phyloP scores from a whole-genome alignment of 2,329 filamentous ascomycete genomes.

The Pezicula radicicola region DNA sequence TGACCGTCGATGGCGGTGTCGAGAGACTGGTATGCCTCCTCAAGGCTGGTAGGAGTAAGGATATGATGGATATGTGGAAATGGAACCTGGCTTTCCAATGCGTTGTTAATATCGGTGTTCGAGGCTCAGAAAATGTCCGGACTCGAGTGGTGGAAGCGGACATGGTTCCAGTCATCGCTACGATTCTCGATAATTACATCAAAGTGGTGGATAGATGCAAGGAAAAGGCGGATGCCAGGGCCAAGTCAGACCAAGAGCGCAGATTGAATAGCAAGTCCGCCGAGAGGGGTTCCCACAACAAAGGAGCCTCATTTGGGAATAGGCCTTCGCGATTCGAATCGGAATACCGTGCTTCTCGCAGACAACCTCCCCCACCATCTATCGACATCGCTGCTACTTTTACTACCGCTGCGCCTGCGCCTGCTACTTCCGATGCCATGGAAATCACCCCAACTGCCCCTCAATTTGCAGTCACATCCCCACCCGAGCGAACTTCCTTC shows the following conservation, averaged over 20 bases:
- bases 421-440: conserved; percentile 43
- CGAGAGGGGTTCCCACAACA: conserved; percentile 28
- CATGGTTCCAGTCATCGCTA: conserved; percentile 98
- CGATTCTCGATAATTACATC: conserved; percentile 97
- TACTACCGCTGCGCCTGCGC: conserved; percentile 41
- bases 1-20: conserved; percentile 97
- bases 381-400: conserved; percentile 71
- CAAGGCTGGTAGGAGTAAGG: conserved; percentile 93
- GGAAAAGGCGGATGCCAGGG: conserved; percentile 77
- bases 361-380: conserved; percentile 79
- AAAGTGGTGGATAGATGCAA: conserved; percentile 91
- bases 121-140: conserved; percentile 89
- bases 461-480: conserved; percentile 65
- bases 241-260: conserved; percentile 43
- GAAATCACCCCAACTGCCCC: conserved; percentile 60
- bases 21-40: conserved; percentile 95
- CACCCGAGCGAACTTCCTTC: conserved; percentile 68
- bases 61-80: conserved; percentile 99
- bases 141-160: conserved; percentile 97
- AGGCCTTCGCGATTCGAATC: conserved; percentile 50
- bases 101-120: conserved; percentile 96
- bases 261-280: conserved; percentile 32
- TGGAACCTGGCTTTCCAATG: conserved; percentile 99
- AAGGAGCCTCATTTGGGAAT: conserved; percentile 44
- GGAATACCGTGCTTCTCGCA: conserved; percentile 61